Base-by-base conservation (phyloP, 1,284 basidiomycete species). In the Cutaneotrichosporon mucoides region DNA sequence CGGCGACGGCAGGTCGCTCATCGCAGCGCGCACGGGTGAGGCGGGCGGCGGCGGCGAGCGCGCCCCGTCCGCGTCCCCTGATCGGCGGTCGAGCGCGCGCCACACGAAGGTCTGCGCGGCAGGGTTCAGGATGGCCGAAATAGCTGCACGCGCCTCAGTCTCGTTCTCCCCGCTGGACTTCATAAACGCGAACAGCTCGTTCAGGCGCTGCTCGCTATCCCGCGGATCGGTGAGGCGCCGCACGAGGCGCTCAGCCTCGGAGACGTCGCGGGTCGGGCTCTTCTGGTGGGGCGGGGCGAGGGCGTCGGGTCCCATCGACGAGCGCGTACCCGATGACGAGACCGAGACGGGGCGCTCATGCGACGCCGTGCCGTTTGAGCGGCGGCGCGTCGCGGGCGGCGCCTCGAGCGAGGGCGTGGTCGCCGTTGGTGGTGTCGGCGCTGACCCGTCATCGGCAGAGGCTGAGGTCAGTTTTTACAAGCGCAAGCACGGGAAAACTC, bases 101-200 rank as follows among this genome's bases (percentile, higher is more conserved):
- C 70, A 64, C 5, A 75, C 71, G 57, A 72, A 76, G 9, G 67
- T 68, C 56, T 71, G 71, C 38, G 72, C 73, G 13, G 71, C 66
- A 1, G 65, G 65, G 33, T 69, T 68, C 13, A 74, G 53, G 24
- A 68, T 68, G 13, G 66, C 56, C 8, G 62, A 60, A 16, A 76
- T 70, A 4, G 70, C 72, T 6, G 63, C 87, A 67, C 93, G 90
- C 13, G 97, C 90, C 59, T 88, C 87, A 4, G 84, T 81, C 69
- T 87, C 85, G 74, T 94, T 93, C 66, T 92, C 88, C 0, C 94
- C 95, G 71, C 97, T 86, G 36, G 86, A 86, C 78, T 95, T 95
- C 68, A 96, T 80, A 81, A 94, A 98, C 49, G 93, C 88, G 73
- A 98, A 92, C 44, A 99, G 80, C 67, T 94, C 92, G n/a, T 91